A percentile compares a stretch with the other conserved stretches of the same genome.
These are phyloP conservation scores for Aspergillus egyptiacus DNA, from an alignment of 495 filamentous ascomycete genomes.

Conservation along the genomic window DNA sequence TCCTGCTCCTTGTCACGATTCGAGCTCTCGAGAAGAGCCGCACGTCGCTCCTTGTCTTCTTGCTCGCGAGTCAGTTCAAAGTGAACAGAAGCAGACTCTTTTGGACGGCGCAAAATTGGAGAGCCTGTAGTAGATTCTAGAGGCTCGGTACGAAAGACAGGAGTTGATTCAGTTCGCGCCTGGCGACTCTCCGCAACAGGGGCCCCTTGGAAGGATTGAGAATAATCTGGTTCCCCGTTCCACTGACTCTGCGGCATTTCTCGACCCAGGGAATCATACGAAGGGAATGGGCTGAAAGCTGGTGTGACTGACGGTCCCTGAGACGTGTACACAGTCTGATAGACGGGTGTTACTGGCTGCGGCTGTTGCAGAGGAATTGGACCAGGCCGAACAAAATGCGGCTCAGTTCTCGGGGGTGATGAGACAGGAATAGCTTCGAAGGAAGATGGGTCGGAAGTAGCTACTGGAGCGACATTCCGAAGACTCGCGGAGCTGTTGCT, in stretches of 20 bases:
- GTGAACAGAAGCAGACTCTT: constrained; percentile 42
- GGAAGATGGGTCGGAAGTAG: constrained; percentile 54
- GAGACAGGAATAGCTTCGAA: constrained; percentile 49
- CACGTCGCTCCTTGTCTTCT: constrained; percentile 37
- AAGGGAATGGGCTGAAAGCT: constrained; percentile 25
- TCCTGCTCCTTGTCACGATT: constrained; percentile 25
- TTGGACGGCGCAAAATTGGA: constrained; percentile 35
- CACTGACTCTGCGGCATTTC: constrained; percentile 20
- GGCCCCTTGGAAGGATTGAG: not conserved
- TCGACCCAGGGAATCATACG: constrained; percentile 22
- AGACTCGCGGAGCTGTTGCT: constrained; percentile 33
- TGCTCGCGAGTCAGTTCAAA: constrained; percentile 47
- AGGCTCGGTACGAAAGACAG: constrained; percentile 24
- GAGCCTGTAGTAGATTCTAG: constrained; percentile 16
- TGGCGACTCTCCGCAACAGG: constrained; percentile 5
- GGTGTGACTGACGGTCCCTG: constrained; percentile 34
- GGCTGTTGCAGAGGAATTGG: constrained; percentile 53
- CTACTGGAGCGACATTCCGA: constrained; percentile 50
- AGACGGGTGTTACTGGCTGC: constrained; percentile 51
- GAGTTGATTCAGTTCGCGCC: constrained; percentile 33
- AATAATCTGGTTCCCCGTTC: constrained; percentile 12
- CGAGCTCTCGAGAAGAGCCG: constrained; percentile 27
- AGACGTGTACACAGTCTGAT: constrained; percentile 47
- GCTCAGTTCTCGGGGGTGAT: constrained; percentile 40
- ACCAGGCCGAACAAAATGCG: constrained; percentile 43